Percentiles rank a stretch among this genome's conserved stretches.
Conservation (phyloP, 345 rosid genomes). For the Carallia pectinifolia region DNA sequence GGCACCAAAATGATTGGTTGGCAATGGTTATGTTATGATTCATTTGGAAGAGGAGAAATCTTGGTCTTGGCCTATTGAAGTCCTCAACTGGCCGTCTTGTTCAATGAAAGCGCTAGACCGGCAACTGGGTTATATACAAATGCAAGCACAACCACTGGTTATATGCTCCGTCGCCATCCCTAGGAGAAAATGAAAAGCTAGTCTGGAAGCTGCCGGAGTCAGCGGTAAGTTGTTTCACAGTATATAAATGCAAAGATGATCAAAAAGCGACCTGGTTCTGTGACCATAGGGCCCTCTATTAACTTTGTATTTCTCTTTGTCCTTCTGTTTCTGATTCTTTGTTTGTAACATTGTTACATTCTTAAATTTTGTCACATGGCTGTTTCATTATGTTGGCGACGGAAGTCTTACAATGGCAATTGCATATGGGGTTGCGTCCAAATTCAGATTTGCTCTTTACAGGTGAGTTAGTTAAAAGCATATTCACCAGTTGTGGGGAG, state of each 20-base stretch:
- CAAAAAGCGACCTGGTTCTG: slow-evolving; percentile 12
- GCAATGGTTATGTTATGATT: too few relatives aligned
- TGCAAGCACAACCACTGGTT: background rate
- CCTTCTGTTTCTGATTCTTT: too few relatives aligned
- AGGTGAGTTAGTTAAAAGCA: too few relatives aligned
- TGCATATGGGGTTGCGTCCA: too few relatives aligned
- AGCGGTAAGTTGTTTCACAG: background rate
- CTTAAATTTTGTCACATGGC: too few relatives aligned
- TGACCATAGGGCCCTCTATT: slow-evolving; percentile 5
- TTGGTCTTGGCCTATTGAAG: background rate
- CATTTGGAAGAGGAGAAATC: too few relatives aligned
- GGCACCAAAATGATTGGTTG: slow-evolving; percentile 29
- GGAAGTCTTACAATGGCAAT: too few relatives aligned
- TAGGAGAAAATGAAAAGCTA: background rate
- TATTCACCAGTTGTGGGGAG: too few relatives aligned
- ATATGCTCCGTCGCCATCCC: background rate
- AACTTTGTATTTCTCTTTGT: background rate
- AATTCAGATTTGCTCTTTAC: too few relatives aligned
- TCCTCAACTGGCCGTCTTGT: background rate
- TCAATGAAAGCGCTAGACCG: background rate
- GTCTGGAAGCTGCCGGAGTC: background rate
- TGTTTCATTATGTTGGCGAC: too few relatives aligned
- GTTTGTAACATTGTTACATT: too few relatives aligned
- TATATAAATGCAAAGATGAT: slow-evolving; percentile 2
- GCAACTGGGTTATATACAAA: background rate